Evolutionary conservation across 192 early-diverging fungal species (phyloP).

Genomic region (Physocladia obscura): DNA sequence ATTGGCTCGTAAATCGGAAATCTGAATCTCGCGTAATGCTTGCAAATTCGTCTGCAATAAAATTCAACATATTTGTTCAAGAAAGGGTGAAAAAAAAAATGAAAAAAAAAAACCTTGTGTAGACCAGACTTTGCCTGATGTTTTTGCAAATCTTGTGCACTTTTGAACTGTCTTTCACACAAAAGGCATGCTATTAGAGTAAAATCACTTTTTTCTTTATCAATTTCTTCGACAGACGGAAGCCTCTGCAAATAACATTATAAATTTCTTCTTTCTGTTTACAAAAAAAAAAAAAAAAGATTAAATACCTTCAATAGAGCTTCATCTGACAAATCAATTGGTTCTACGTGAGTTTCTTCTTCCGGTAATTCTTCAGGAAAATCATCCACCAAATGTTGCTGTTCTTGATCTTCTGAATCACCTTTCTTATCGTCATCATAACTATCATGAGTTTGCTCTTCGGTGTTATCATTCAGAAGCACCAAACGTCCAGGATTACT

Average conservation of each 20-base stretch:
- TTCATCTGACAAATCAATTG: conserved; percentile 30
- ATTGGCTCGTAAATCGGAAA: conserved; percentile 3
- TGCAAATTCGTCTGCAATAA: conserved; percentile 32
- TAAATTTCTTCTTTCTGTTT: conserved; percentile 20
- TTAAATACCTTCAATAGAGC: conserved; percentile 31
- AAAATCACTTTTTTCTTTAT: conserved; percentile 38
- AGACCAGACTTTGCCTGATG: conserved; percentile 59
- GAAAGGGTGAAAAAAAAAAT: background rate
- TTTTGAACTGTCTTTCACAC: conserved; percentile 61
- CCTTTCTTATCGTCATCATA: too few relatives aligned
- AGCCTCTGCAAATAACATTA: conserved; percentile 32
- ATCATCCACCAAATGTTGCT: too few relatives aligned
- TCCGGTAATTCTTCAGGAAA: too few relatives aligned
- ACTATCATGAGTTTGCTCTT: too few relatives aligned
- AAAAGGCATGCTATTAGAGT: conserved; percentile 55
- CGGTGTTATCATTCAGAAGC: background rate
- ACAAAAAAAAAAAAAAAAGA: background rate
- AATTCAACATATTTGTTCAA: background rate
- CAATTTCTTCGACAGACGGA: conserved; percentile 35
- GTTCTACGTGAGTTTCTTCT: background rate
- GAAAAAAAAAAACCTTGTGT: conserved; percentile 45
- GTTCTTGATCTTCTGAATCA: background rate
- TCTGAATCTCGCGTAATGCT: conserved; percentile 18
- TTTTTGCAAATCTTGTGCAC: conserved; percentile 46
- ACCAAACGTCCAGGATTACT: background rate